A percentile compares a stretch with the other conserved stretches of the same genome.
phyloP scores from a whole-genome alignment of 73 alveolate species.

The Paramecium sexaurelia region DNA sequence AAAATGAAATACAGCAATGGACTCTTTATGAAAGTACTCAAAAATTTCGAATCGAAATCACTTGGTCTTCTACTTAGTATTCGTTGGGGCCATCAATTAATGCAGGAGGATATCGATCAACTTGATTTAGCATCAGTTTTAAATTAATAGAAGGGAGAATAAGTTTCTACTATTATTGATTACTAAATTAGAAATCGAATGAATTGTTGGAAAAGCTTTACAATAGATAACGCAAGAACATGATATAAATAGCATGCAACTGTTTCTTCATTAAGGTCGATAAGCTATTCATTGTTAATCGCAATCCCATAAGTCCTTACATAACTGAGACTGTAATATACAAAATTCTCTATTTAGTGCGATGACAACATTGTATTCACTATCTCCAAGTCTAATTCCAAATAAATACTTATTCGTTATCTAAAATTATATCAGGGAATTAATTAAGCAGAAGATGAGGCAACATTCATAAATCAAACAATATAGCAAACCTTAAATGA shows the following conservation, averaged over 20 bases:
- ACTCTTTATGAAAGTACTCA: conserved; percentile 48
- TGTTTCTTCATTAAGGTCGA: conserved; percentile 60
- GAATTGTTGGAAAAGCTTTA: conserved; percentile 6
- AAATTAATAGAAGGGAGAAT: neutral
- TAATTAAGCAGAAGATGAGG: conserved; percentile 52
- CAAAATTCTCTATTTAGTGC: neutral
- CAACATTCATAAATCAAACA: conserved; percentile 19
- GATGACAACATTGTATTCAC: conserved; percentile 57
- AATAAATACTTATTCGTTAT: conserved; percentile 34
- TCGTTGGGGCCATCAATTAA: neutral
- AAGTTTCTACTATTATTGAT: neutral
- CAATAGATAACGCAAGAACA: neutral
- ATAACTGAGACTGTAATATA: conserved; percentile 58
- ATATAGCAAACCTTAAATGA: neutral
- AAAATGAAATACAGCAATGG: conserved; percentile 70
- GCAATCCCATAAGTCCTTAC: conserved; percentile 66
- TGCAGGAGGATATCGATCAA: conserved; percentile 35
- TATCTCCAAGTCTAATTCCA: conserved; percentile 55
- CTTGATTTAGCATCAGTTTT: neutral
- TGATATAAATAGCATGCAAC: neutral
- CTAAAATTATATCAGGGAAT: conserved; percentile 57
- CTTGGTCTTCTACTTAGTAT: neutral
- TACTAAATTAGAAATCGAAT: neutral
- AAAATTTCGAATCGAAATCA: conserved; percentile 36
- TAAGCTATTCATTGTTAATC: conserved; percentile 48